phyloP scores from a whole-genome alignment of 495 filamentous ascomycete genomes.

The Staphylotrichum longicolle region DNA sequence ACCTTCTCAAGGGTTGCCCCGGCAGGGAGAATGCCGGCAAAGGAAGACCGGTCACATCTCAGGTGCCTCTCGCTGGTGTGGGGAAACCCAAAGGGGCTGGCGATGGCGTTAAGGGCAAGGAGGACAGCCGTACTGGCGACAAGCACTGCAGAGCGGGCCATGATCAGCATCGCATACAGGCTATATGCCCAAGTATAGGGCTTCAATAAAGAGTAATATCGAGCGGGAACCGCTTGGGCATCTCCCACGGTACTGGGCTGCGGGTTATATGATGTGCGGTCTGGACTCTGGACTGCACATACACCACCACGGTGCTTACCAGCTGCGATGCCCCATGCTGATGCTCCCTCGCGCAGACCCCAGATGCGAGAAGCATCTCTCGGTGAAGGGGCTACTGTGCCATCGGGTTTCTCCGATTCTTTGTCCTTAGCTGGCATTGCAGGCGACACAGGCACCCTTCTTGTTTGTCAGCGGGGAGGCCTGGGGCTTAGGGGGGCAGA shows the following conservation, averaged over 20 bases:
- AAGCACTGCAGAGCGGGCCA: background rate
- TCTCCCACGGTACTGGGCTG: background rate
- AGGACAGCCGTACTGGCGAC: background rate
- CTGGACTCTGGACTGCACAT: background rate
- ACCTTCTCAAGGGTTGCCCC: slow-evolving; percentile 35
- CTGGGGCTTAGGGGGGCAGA: too few species aligned
- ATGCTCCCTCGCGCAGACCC: background rate
- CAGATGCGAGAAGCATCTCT: too few species aligned
- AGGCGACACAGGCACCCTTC: too few species aligned
- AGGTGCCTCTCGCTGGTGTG: background rate
- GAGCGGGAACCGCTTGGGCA: too few species aligned
- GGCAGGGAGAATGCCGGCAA: slow-evolving; percentile 28
- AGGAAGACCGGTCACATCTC: slow-evolving; percentile 27
- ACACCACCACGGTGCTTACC: background rate
- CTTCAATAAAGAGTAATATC: background rate
- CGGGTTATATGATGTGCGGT: background rate
- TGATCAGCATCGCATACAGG: background rate
- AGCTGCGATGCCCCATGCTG: background rate
- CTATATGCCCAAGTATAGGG: too few species aligned
- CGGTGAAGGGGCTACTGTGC: too few species aligned
- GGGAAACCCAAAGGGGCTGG: background rate
- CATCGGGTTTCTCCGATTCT: too few species aligned
- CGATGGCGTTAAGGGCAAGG: background rate
- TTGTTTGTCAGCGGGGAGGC: too few species aligned
- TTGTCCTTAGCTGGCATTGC: too few species aligned